A percentile compares a stretch with the other conserved stretches of the same genome.
Evolutionary conservation across 1,284 basidiomycete species (phyloP).

Genomic region (Cryptococcus neoformans): DNA sequence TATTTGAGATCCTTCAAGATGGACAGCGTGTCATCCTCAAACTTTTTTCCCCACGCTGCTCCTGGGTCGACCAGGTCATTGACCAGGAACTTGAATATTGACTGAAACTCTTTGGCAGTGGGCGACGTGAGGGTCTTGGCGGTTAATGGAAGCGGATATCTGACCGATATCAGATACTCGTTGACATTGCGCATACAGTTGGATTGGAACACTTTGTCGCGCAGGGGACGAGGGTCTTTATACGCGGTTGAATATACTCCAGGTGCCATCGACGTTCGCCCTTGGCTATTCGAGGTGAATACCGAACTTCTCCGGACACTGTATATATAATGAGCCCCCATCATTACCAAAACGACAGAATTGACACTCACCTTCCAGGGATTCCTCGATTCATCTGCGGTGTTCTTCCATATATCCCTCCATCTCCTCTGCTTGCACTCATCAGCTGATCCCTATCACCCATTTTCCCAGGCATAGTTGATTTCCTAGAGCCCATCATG

Average conservation of each 20-base stretch:
- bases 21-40: conserved; percentile 72
- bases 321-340: not conserved
- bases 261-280: conserved; percentile 47
- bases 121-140: conserved; percentile 66
- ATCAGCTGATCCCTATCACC: conserved; percentile 52
- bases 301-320: conserved; percentile 51
- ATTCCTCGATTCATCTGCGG: conserved; percentile 57
- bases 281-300: conserved; percentile 55
- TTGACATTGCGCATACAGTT: conserved; percentile 72
- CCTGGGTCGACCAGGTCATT: conserved; percentile 62
- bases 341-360: not conserved
- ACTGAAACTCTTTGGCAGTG: conserved; percentile 74
- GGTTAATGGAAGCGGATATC: conserved; percentile 59
- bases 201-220: conserved; percentile 65
- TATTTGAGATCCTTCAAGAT: conserved; percentile 71
- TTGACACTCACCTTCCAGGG: conserved; percentile 17
- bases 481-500: conserved; percentile 18
- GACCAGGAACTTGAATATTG: conserved; percentile 74
- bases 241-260: conserved; percentile 54
- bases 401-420: conserved; percentile 61
- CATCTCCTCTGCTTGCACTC: conserved; percentile 62
- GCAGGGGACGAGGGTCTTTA: conserved; percentile 71
- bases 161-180: conserved; percentile 61
- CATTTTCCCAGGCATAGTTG: not conserved
- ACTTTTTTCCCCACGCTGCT: conserved; percentile 56